Percentiles rank a stretch among this genome's conserved stretches.
phyloP scores from a whole-genome alignment of 2,329 filamentous ascomycete species.

The Exophiala bonariae region DNA sequence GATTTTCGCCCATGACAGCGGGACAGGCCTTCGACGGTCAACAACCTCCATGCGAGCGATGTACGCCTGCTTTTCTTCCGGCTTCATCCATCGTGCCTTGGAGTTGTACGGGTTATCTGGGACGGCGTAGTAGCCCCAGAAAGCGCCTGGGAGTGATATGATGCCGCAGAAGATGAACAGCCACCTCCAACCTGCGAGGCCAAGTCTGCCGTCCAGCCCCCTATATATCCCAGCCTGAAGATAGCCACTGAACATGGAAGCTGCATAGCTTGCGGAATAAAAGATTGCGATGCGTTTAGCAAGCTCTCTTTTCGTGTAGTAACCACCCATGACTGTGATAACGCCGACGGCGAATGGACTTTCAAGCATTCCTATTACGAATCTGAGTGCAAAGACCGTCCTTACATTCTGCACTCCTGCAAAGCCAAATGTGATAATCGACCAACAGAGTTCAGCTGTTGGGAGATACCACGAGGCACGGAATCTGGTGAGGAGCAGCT shows the following conservation, averaged over 20 bases:
- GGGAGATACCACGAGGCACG: constrained; percentile 31
- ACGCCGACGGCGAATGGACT: constrained; percentile 35
- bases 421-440: constrained; percentile 36
- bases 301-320: constrained; percentile 50
- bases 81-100: constrained; percentile 22
- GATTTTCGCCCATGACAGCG: constrained; percentile 22
- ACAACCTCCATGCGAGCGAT: constrained; percentile 40
- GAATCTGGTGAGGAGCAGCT: constrained; percentile 40
- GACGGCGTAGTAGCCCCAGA: constrained; percentile 42
- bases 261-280: constrained; percentile 61
- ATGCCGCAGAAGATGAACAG: constrained; percentile 52
- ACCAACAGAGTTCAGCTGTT: constrained; percentile 35
- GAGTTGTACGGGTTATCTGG: constrained; percentile 45
- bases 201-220: constrained; percentile 19
- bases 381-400: constrained; percentile 35
- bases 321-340: constrained; percentile 33
- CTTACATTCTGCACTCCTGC: constrained; percentile 32
- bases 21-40: background rate
- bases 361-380: constrained; percentile 36
- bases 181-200: constrained; percentile 32
- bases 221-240: constrained; percentile 45
- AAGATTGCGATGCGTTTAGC: constrained; percentile 55
- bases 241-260: constrained; percentile 60
- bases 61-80: constrained; percentile 40
- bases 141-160: constrained; percentile 44